phyloP scores from a whole-genome alignment of 2,329 filamentous ascomycete genomes.

The Domatiomyces catenatus region DNA sequence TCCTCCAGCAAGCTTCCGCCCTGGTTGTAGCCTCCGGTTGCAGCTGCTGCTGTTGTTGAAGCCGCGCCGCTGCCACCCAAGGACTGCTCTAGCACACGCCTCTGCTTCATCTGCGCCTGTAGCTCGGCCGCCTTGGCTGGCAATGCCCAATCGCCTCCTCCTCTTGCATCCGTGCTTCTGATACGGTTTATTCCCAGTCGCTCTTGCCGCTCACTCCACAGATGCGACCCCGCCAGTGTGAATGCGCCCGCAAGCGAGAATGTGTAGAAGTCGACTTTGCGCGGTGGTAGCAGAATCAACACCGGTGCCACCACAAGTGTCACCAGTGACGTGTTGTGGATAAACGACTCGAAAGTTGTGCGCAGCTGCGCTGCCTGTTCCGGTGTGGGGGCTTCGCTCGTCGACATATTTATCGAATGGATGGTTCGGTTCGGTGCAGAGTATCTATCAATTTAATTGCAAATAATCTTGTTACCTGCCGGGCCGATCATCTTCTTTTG shows the following conservation, averaged over 20 bases:
- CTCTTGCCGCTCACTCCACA: slow-evolving; percentile 28
- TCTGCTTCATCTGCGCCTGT: slow-evolving; percentile 11
- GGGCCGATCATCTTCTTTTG: neutral
- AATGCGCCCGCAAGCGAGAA: slow-evolving; percentile 36
- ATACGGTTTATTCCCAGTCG: slow-evolving; percentile 24
- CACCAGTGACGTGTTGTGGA: slow-evolving; percentile 32
- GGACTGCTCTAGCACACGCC: slow-evolving; percentile 16
- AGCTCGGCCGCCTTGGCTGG: slow-evolving; percentile 5
- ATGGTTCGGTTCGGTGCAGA: too few species aligned
- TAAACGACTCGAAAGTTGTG: slow-evolving; percentile 9
- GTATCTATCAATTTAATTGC: too few species aligned
- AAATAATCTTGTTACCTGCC: too few species aligned
- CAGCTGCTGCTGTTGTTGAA: too few species aligned
- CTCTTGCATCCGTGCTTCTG: slow-evolving; percentile 2
- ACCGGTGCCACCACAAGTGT: slow-evolving; percentile 39
- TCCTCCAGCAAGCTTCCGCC: slow-evolving; percentile 5
- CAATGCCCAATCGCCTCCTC: slow-evolving; percentile 4
- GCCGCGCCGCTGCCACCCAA: neutral
- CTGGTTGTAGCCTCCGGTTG: neutral
- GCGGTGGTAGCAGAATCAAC: slow-evolving; percentile 42
- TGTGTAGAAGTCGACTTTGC: slow-evolving; percentile 48
- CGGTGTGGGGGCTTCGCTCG: neutral
- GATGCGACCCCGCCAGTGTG: slow-evolving; percentile 35
- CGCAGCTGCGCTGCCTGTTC: slow-evolving; percentile 6
- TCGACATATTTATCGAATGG: neutral